Base-by-base conservation (phyloP, 306 rosid species). In the Clitoria ternatea region DNA sequence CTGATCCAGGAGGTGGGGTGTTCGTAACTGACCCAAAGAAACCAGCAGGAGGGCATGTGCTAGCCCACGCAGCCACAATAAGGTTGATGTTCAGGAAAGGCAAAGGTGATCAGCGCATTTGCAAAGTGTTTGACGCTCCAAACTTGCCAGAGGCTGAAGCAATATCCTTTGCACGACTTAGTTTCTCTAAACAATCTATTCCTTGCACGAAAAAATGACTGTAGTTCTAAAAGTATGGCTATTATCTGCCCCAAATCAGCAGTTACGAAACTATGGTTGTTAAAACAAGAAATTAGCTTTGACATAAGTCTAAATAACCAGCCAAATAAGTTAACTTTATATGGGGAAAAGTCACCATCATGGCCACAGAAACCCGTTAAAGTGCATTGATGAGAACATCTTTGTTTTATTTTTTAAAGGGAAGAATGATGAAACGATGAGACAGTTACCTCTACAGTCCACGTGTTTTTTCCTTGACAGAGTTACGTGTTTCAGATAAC, bases 131-230 rank as follows among this genome's bases (percentile, higher is more conserved):
- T 70, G 99, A 94, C 18, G 97, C 96, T 49, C 99, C 99, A 50
- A 90, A 94, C 79, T 82, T 87, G 75, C 95, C 97, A 13, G 99
- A 94, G 84, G 87, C 96, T 14, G 98, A 94, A 94, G 96, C 98
- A 66, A 94, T 89, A 94, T 94, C 99, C 99, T 90, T 89, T 49
- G 45, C 53, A 43, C 4, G 11, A 62, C 19, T 44, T 67, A 55
- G 22, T 1, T 17, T 10, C 14, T 4, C 57, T 63, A 20, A 33
- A 22, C 39, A 48, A 76, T 12, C 22, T 15, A 67, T 40, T 72
- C 1, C 19, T 54, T 37, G 33, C 19, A 14, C 26, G n/a, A 18
- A 61, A 39, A 67, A 66, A 67, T 72, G 53, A 12, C 45, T 14
- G 18, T 26, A 73, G 26, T 22, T 48, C 42, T 74, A 4, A 18